Conservation (phyloP, 164 flowering plant species). For the Cinnamomum micranthum region DNA sequence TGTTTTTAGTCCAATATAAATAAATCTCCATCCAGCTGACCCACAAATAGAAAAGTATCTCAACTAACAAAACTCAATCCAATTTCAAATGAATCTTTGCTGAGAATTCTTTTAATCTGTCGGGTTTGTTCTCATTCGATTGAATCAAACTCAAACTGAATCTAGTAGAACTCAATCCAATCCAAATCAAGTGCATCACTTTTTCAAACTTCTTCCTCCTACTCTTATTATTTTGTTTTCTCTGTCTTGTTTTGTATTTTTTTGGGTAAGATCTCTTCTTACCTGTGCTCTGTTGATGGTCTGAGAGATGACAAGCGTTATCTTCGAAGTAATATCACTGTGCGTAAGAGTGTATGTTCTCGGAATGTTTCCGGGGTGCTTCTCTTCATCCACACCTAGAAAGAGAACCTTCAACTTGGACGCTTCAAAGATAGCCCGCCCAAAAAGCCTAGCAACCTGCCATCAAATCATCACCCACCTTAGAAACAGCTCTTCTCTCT, state of each 20-base stretch:
- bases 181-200: too few species aligned
- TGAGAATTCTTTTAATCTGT: too few species aligned
- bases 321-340: conserved; percentile 78
- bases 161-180: too few species aligned
- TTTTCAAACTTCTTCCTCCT: too few species aligned
- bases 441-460: conserved; percentile 84
- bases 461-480: conserved; percentile 8
- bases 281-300: conserved; percentile 92
- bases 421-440: conserved; percentile 87
- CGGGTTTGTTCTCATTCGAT: too few species aligned
- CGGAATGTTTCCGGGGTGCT: conserved; percentile 79
- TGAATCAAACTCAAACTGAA: too few species aligned
- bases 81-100: too few species aligned
- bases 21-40: not conserved
- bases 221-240: too few species aligned
- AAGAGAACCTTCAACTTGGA: conserved; percentile 84
- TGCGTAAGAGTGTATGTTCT: conserved; percentile 91
- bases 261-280: conserved; percentile 8
- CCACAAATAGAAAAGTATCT: not conserved
- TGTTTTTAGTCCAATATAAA: not conserved
- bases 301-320: conserved; percentile 84
- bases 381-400: conserved; percentile 69
- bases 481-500: not conserved
- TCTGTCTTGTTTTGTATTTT: too few species aligned
- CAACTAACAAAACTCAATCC: too few species aligned